Evolutionary conservation across 2,329 filamentous ascomycete species (phyloP).

Genomic region (Paraphoma sp.): DNA sequence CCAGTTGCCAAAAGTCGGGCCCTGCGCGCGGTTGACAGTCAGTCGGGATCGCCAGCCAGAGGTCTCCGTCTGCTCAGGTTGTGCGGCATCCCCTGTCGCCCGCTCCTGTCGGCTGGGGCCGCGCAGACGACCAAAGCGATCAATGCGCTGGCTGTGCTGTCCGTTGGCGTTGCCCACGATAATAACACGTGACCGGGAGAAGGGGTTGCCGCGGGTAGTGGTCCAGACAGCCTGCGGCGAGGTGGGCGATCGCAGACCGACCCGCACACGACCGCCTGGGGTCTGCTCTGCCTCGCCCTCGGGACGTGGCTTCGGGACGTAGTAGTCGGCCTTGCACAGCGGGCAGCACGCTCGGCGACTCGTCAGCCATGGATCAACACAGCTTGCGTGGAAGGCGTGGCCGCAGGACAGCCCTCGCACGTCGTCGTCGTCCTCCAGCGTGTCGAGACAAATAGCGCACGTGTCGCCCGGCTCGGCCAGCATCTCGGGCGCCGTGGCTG

Average conservation of each 20-base stretch:
- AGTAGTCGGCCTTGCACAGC: conserved; percentile 97
- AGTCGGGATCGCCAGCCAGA: conserved; percentile 35
- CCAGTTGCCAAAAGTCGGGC: conserved; percentile 32
- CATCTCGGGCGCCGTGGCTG: conserved; percentile 80
- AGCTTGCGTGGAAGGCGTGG: conserved; percentile 97
- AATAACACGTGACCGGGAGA: conserved; percentile 42
- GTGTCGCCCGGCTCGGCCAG: conserved; percentile 85
- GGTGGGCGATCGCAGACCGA: conserved; percentile 40
- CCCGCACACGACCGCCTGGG: conserved; percentile 36
- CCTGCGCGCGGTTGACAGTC: conserved; percentile 15
- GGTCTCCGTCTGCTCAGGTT: conserved; percentile 9
- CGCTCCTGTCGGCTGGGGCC: conserved; percentile 35
- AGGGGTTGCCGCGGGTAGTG: conserved; percentile 36
- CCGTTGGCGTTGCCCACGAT: conserved; percentile 22
- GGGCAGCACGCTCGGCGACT: conserved; percentile 94
- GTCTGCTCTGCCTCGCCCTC: conserved; percentile 54
- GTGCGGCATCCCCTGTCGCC: conserved; percentile 8
- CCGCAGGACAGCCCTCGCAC: conserved; percentile 92
- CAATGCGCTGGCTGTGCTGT: conserved; percentile 17
- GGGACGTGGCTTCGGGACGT: conserved; percentile 86
- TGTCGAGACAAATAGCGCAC: conserved; percentile 96
- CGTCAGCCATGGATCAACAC: conserved; percentile 95
- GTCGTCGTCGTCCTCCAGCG: conserved; percentile 92
- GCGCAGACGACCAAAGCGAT: conserved; percentile 29
- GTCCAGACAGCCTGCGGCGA: conserved; percentile 43